Percentiles rank a stretch among this genome's conserved stretches.
Conservation (phyloP, 2,329 filamentous ascomycete species). For the Epicoccum nigrum region DNA sequence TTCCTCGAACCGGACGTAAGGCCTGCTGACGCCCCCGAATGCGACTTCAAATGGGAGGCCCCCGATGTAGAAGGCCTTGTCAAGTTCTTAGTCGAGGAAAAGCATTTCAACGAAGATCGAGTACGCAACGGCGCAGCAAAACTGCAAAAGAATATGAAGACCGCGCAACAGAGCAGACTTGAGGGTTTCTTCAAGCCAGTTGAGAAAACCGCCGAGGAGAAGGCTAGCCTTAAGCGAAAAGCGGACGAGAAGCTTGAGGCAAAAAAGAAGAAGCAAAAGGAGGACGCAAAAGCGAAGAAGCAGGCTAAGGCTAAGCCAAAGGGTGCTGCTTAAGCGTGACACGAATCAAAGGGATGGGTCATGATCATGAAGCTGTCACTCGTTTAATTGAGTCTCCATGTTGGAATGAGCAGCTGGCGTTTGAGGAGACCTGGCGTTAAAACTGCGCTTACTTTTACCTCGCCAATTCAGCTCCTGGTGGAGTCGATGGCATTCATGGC, state of each 20-base stretch:
- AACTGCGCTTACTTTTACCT: too few species aligned
- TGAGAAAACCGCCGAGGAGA: constrained; percentile 85
- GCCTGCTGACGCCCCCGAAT: constrained; percentile 79
- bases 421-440: neutral
- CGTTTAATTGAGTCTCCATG: neutral
- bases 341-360: neutral
- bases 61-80: constrained; percentile 90
- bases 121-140: constrained; percentile 79
- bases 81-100: constrained; percentile 88
- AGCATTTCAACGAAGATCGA: constrained; percentile 95
- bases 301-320: constrained; percentile 82
- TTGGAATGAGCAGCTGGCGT: constrained; percentile 1
- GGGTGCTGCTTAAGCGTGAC: constrained; percentile 14
- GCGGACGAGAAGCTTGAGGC: constrained; percentile 89
- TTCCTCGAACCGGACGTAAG: constrained; percentile 93
- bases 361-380: neutral
- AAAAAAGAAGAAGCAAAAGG: constrained; percentile 94
- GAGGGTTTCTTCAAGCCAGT: constrained; percentile 97
- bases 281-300: constrained; percentile 94
- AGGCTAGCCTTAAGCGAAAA: constrained; percentile 87
- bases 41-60: constrained; percentile 97
- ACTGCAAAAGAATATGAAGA: constrained; percentile 89
- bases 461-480: too few species aligned
- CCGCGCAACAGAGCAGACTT: constrained; percentile 84
- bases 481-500: too few species aligned